Conservation (phyloP, 2,329 filamentous ascomycete species). For the Xylaria sp. region DNA sequence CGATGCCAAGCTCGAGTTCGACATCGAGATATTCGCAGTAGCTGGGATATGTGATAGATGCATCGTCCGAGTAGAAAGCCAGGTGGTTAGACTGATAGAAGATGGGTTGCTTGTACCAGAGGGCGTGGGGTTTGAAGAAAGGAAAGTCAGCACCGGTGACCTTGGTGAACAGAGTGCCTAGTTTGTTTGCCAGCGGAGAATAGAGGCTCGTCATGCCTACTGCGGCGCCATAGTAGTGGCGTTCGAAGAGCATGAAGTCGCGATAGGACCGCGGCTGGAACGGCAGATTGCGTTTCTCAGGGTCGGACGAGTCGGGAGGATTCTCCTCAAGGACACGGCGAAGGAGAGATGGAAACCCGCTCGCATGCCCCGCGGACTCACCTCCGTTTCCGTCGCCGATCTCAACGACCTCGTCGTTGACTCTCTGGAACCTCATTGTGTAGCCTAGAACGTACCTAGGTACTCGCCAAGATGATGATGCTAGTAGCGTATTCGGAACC, state of each 20-base stretch:
- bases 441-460: no score
- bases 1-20: conserved; percentile 37
- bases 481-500: no score
- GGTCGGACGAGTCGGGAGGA: conserved; percentile 31
- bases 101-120: conserved; percentile 36
- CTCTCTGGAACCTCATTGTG: conserved; percentile 34
- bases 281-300: conserved; percentile 32
- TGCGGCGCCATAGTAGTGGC: conserved; percentile 35
- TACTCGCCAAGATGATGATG: no score
- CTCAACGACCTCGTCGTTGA: conserved; percentile 25
- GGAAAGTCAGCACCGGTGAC: conserved; percentile 33
- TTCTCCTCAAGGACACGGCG: conserved; percentile 30
- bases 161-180: conserved; percentile 22
- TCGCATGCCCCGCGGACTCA: neutral
- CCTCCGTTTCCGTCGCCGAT: neutral
- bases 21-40: conserved; percentile 37
- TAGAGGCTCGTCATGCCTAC: conserved; percentile 34
- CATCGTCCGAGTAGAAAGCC: conserved; percentile 36
- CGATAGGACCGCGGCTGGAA: conserved; percentile 39
- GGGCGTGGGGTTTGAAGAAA: conserved; percentile 29
- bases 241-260: conserved; percentile 41
- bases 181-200: conserved; percentile 18
- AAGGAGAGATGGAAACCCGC: conserved; percentile 8
- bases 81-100: conserved; percentile 40
- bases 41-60: conserved; percentile 28